phyloP scores from a whole-genome alignment of 2,329 filamentous ascomycete species.

The Capronia americana region DNA sequence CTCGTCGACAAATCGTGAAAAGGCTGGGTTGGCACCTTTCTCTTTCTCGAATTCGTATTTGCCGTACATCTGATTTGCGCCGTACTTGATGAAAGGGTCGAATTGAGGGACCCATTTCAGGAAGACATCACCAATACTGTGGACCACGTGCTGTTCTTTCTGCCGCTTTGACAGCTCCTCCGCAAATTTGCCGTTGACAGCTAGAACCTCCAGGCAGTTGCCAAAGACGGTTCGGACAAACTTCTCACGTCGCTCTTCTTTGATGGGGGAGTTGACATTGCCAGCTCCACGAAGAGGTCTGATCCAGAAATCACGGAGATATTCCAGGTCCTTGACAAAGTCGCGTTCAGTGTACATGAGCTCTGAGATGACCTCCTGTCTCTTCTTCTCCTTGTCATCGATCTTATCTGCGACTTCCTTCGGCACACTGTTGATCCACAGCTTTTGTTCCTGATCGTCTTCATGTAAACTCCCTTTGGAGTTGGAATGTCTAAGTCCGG shows the following conservation, averaged over 20 bases:
- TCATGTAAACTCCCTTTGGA: conserved; percentile 78
- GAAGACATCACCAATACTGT: conserved; percentile 92
- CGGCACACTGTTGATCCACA: conserved; percentile 98
- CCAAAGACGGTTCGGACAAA: conserved; percentile 95
- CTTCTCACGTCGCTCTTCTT: conserved; percentile 82
- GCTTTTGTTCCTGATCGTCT: conserved; percentile 91
- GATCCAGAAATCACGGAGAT: conserved; percentile 98
- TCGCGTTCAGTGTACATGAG: conserved; percentile 98
- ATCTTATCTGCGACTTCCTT: conserved; percentile 93
- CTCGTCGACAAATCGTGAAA: conserved; percentile 92
- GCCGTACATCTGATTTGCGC: conserved; percentile 91
- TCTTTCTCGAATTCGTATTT: conserved; percentile 99
- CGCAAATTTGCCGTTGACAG: conserved; percentile 86
- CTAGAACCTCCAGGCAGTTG: conserved; percentile 93
- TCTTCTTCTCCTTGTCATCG: conserved; percentile 90
- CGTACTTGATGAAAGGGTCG: conserved; percentile 94
- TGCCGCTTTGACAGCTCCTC: conserved; percentile 88
- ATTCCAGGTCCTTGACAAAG: conserved; percentile 98
- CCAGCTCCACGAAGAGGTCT: conserved; percentile 77
- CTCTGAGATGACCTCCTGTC: conserved; percentile 97
- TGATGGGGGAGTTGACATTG: conserved; percentile 77
- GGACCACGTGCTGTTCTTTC: conserved; percentile 86
- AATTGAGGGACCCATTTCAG: conserved; percentile 90
- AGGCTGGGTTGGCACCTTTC: conserved; percentile 81
- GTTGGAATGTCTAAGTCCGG: conserved; percentile 76